Conservation (phyloP, 2,329 filamentous ascomycete genomes). For the Hypomyces rosellus region DNA sequence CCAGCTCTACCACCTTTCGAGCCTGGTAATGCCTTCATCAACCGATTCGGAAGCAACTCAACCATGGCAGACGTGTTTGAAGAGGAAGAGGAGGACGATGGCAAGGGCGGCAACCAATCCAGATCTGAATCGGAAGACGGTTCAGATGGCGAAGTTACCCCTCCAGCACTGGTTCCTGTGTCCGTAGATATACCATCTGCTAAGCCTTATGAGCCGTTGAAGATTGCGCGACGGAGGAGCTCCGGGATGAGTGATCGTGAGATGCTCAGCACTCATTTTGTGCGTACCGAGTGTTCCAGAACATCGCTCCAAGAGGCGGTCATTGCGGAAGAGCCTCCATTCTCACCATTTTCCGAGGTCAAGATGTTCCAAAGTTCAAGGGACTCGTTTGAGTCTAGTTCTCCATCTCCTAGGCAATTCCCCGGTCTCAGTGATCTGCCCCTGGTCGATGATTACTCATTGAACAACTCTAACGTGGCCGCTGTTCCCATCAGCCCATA, state of each 20-base stretch:
- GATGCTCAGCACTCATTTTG: conserved; percentile 17
- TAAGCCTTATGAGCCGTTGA: conserved; percentile 15
- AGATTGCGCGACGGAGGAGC: conserved; percentile 35
- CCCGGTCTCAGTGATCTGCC: conserved; percentile 39
- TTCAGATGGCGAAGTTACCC: conserved; percentile 34
- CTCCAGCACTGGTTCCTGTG: conserved; percentile 20
- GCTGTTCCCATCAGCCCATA: conserved; percentile 56
- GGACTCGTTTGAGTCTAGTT: conserved; percentile 34
- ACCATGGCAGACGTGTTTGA: conserved; percentile 85
- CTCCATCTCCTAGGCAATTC: conserved; percentile 39
- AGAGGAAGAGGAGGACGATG: conserved; percentile 65
- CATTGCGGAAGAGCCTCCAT: conserved; percentile 41
- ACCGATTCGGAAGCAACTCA: conserved; percentile 58
- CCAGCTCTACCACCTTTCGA: conserved; percentile 75
- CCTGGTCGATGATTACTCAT: conserved; percentile 44
- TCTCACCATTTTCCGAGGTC: conserved; percentile 34
- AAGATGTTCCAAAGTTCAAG: conserved; percentile 26
- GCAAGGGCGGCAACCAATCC: conserved; percentile 32
- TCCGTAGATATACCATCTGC: conserved; percentile 19
- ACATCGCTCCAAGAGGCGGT: conserved; percentile 47
- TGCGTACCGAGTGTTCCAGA: conserved; percentile 44
- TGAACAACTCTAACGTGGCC: conserved; percentile 38
- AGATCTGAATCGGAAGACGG: conserved; percentile 43
- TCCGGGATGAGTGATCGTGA: conserved; percentile 39
- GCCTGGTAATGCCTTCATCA: conserved; percentile 47